These are phyloP conservation scores for Passalora sequoiae DNA, from an alignment of 2,329 filamentous ascomycete species.

Conservation along the genomic window DNA sequence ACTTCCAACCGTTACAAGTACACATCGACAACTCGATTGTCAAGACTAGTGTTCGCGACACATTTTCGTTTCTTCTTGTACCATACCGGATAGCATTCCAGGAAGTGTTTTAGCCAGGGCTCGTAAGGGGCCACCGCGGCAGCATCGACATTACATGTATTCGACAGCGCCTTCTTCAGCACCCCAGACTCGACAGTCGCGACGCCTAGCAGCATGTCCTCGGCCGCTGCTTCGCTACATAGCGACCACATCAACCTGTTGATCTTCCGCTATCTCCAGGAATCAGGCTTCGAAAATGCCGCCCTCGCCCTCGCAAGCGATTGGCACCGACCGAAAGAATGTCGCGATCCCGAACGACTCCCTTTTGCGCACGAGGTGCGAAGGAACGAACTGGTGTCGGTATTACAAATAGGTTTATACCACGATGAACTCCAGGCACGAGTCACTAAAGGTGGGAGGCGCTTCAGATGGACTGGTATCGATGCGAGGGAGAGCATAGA, in stretches of 20 bases:
- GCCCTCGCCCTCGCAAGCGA: constrained; percentile 56
- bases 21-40: no score
- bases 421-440: constrained; percentile 38
- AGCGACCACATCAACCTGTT: constrained; percentile 64
- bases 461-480: constrained; percentile 25
- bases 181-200: constrained; percentile 2
- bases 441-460: constrained; percentile 22
- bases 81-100: no score
- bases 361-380: constrained; percentile 58
- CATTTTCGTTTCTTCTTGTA: no score
- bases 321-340: constrained; percentile 48
- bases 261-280: constrained; percentile 57
- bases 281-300: constrained; percentile 34
- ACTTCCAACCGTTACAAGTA: no score
- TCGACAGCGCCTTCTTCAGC: background rate
- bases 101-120: no score
- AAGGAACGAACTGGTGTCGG: constrained; percentile 54
- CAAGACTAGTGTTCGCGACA: no score
- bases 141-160: background rate
- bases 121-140: no score
- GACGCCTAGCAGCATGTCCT: constrained; percentile 19
- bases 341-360: constrained; percentile 52
- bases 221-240: constrained; percentile 37
- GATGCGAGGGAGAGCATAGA: constrained; percentile 22
- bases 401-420: constrained; percentile 59